phyloP scores from a whole-genome alignment of 2,329 filamentous ascomycete species.

The Hymenoscyphus fraxineus region DNA sequence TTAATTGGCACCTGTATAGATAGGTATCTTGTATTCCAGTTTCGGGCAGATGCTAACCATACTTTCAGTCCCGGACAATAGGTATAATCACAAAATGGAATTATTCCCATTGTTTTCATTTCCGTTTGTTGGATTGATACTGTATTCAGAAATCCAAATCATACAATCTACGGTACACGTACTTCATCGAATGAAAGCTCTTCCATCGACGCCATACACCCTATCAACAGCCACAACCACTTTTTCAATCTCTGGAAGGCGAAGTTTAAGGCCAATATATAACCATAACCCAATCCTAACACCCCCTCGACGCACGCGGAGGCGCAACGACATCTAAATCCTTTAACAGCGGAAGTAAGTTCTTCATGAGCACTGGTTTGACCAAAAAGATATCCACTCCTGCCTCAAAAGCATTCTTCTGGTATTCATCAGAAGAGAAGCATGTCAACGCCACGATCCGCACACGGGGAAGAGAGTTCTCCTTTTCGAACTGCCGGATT shows the following conservation, averaged over 20 bases:
- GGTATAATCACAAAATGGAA: no score
- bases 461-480: slow-evolving; percentile 37
- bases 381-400: slow-evolving; percentile 52
- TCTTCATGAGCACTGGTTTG: slow-evolving; percentile 41
- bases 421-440: slow-evolving; percentile 44
- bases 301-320: background rate
- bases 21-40: no score
- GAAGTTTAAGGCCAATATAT: background rate
- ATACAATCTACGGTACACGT: background rate
- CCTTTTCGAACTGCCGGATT: slow-evolving; percentile 45
- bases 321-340: slow-evolving; percentile 12
- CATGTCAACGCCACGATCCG: slow-evolving; percentile 51
- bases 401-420: slow-evolving; percentile 45
- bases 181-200: background rate
- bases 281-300: background rate
- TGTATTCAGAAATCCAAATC: background rate
- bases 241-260: background rate
- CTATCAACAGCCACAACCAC: background rate
- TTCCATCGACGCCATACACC: background rate
- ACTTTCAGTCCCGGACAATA: no score
- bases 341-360: slow-evolving; percentile 20
- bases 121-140: background rate
- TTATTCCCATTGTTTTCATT: background rate
- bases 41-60: no score
- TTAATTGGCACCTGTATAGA: no score